phyloP scores from a whole-genome alignment of 768 basidiomycete genomes.

The Phylloporus arenicola region DNA sequence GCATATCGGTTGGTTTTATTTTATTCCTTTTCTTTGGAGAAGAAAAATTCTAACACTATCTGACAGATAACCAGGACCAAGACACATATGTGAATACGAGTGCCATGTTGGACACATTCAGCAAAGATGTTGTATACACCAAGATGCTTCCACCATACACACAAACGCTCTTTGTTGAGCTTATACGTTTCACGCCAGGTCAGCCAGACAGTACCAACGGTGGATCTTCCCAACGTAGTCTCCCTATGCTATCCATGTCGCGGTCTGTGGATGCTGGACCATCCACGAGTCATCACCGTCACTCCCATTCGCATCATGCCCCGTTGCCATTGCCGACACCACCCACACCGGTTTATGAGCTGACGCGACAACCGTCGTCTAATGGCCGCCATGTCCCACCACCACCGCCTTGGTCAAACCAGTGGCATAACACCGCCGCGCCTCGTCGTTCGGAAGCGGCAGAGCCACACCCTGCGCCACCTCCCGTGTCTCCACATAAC shows the following conservation, averaged over 20 bases:
- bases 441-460: constrained; percentile 23
- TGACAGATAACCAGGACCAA: constrained; percentile 38
- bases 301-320: constrained; percentile 26
- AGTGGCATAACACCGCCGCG: constrained; percentile 20
- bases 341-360: constrained; percentile 32
- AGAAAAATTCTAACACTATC: constrained; percentile 11
- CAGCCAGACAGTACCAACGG: constrained; percentile 26
- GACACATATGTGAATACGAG: constrained; percentile 68
- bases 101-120: constrained; percentile 69
- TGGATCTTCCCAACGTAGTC: constrained; percentile 12
- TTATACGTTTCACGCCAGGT: constrained; percentile 42
- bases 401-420: constrained; percentile 31
- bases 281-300: constrained; percentile 26
- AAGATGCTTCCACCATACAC: constrained; percentile 58
- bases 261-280: constrained; percentile 27
- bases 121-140: constrained; percentile 66
- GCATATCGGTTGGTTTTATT: constrained; percentile 45
- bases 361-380: constrained; percentile 25
- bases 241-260: constrained; percentile 11
- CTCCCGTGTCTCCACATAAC: constrained; percentile 25
- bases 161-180: constrained; percentile 69
- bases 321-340: constrained; percentile 30
- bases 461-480: constrained; percentile 13
- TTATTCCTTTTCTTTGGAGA: neutral
- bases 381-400: constrained; percentile 33